Conservation (phyloP, 2,329 filamentous ascomycete species). For the Calonectria hongkongensis region DNA sequence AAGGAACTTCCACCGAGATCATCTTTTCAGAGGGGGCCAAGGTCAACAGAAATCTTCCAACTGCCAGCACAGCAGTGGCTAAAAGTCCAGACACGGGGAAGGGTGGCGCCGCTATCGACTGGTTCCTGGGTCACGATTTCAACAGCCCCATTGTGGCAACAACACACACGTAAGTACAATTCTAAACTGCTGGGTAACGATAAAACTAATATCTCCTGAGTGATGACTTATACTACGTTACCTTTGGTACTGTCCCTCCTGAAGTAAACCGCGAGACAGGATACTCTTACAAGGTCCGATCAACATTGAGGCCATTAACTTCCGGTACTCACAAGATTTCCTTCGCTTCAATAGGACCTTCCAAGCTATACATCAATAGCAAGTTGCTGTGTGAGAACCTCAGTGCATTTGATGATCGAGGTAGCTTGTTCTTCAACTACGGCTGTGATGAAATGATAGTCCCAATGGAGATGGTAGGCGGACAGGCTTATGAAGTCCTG, state of each 20-base stretch:
- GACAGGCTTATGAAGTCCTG: neutral
- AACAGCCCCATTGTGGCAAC: neutral
- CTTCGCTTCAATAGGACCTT: conserved; percentile 10
- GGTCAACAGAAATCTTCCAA: conserved; percentile 6
- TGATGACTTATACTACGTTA: conserved; percentile 8
- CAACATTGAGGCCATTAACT: neutral
- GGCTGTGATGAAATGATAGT: conserved; percentile 3
- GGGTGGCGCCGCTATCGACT: conserved; percentile 6
- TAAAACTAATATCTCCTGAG: neutral
- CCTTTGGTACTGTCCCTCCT: conserved; percentile 11
- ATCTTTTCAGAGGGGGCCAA: neutral
- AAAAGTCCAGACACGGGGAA: neutral
- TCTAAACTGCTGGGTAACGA: rapidly evolving
- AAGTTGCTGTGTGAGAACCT: neutral
- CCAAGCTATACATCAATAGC: neutral
- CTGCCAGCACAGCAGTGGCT: neutral
- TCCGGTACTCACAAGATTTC: conserved; percentile 1
- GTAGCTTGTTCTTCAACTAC: conserved; percentile 2
- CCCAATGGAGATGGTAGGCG: conserved; percentile 2
- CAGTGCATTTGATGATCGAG: neutral
- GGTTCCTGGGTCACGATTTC: conserved; percentile 2
- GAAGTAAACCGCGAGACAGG: conserved; percentile 11
- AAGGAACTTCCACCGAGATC: neutral
- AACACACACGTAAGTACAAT: neutral
- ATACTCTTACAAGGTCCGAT: conserved; percentile 5